phyloP scores from a whole-genome alignment of 495 filamentous ascomycete genomes.

The Penicillium paxilli region DNA sequence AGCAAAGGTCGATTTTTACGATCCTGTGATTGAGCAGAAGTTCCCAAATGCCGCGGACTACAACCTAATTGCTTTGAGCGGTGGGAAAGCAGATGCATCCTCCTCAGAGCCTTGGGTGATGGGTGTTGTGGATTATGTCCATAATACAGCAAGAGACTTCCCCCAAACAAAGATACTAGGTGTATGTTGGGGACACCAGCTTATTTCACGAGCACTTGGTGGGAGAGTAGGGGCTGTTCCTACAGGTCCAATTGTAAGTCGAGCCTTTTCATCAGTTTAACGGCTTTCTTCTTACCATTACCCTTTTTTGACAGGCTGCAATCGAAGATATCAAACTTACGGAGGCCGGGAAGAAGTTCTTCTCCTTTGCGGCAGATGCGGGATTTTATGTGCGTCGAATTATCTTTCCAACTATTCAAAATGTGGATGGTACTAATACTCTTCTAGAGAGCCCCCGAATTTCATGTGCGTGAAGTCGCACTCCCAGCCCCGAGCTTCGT shows the following conservation, averaged over 20 bases:
- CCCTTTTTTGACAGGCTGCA: neutral
- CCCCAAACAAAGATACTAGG: slow-evolving; percentile 4
- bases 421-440: neutral
- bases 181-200: slow-evolving; percentile 5
- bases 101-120: slow-evolving; percentile 3
- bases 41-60: slow-evolving; percentile 1
- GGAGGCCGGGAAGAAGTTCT: slow-evolving; percentile 1
- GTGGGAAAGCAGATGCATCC: slow-evolving; percentile 3
- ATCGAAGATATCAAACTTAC: slow-evolving; percentile 5
- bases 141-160: neutral
- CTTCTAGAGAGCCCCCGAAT: neutral
- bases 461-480: slow-evolving; percentile 10
- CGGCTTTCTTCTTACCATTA: neutral
- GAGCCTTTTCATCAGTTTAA: neutral
- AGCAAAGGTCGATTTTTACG: slow-evolving; percentile 1
- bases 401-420: neutral
- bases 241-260: slow-evolving; percentile 6
- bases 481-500: neutral
- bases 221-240: neutral
- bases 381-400: neutral
- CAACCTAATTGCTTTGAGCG: slow-evolving; percentile 1
- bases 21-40: neutral
- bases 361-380: neutral
- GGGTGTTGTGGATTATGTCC: slow-evolving; percentile 1
- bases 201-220: neutral